Evolutionary conservation across 768 basidiomycete genomes (phyloP).

Genomic region (Trametes cubensis): DNA sequence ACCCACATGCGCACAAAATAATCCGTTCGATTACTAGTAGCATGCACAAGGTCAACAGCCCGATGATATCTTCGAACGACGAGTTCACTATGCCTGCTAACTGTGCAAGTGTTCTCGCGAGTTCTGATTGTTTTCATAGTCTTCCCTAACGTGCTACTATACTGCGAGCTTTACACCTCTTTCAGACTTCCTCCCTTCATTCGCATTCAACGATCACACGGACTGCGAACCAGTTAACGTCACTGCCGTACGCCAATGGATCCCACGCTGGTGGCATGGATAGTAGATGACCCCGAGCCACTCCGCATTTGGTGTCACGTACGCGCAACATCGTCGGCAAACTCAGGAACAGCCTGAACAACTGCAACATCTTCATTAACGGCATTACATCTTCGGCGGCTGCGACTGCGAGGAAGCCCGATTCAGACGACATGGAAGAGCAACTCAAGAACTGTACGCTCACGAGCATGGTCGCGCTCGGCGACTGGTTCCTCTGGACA

Average conservation of each 20-base stretch:
- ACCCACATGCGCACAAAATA: conserved; percentile 59
- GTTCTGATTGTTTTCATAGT: conserved; percentile 48
- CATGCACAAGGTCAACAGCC: conserved; percentile 62
- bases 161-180: not conserved
- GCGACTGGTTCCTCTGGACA: conserved; percentile 76
- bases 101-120: conserved; percentile 42
- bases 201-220: conserved; percentile 38
- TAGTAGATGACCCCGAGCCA: conserved; percentile 42
- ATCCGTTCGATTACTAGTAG: conserved; percentile 75
- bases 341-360: conserved; percentile 65
- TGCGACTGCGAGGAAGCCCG: conserved; percentile 49
- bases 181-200: conserved; percentile 47
- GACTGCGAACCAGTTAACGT: conserved; percentile 37
- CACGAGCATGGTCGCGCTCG: conserved; percentile 65
- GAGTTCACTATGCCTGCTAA: conserved; percentile 51
- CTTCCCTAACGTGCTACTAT: conserved; percentile 28
- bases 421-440: conserved; percentile 46
- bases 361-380: conserved; percentile 56
- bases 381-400: conserved; percentile 35
- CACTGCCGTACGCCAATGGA: conserved; percentile 40
- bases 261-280: conserved; percentile 27
- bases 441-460: conserved; percentile 52
- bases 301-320: conserved; percentile 64
- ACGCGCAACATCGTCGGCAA: conserved; percentile 74
- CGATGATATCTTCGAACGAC: conserved; percentile 54